phyloP scores from a whole-genome alignment of 1,139 yeast genomes.

The Candida sp. region DNA sequence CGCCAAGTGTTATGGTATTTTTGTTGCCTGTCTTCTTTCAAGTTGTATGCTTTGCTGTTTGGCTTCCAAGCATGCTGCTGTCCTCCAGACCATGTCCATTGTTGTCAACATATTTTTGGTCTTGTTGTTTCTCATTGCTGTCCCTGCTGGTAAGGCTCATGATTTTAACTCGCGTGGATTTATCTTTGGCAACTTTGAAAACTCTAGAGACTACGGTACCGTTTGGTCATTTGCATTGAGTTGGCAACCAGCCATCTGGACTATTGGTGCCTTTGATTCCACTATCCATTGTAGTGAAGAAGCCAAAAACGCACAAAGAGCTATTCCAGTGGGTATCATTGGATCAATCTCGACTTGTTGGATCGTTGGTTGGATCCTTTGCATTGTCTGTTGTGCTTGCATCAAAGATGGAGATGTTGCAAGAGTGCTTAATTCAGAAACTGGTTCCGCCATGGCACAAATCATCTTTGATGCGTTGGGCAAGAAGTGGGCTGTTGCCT shows the following conservation, averaged over 20 bases:
- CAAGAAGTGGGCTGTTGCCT: constrained; percentile 69
- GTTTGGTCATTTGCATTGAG: constrained; percentile 72
- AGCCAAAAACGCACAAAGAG: constrained; percentile 63
- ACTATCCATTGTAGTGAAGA: constrained; percentile 79
- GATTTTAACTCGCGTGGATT: constrained; percentile 34
- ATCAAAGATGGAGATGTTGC: constrained; percentile 53
- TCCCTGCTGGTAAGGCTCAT: constrained; percentile 56
- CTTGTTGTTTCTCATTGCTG: constrained; percentile 63
- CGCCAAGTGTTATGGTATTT: constrained; percentile 38
- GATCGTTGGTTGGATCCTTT: constrained; percentile 61
- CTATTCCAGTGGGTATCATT: constrained; percentile 66
- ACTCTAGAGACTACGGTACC: constrained; percentile 59
- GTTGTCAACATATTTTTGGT: constrained; percentile 57
- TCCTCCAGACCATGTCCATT: constrained; percentile 64
- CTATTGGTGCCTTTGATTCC: constrained; percentile 71
- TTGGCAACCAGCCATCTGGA: constrained; percentile 72
- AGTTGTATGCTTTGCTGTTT: constrained; percentile 33
- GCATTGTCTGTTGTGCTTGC: constrained; percentile 59
- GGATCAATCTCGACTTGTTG: constrained; percentile 59
- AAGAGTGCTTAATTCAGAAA: constrained; percentile 42
- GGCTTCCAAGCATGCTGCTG: constrained; percentile 51
- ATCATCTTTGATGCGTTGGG: constrained; percentile 69
- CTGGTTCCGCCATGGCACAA: constrained; percentile 69
- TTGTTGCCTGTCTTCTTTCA: constrained; percentile 34
- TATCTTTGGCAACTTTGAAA: constrained; percentile 61